Conservation (phyloP, 805 yeast species). For the Saturnispora bothae region DNA sequence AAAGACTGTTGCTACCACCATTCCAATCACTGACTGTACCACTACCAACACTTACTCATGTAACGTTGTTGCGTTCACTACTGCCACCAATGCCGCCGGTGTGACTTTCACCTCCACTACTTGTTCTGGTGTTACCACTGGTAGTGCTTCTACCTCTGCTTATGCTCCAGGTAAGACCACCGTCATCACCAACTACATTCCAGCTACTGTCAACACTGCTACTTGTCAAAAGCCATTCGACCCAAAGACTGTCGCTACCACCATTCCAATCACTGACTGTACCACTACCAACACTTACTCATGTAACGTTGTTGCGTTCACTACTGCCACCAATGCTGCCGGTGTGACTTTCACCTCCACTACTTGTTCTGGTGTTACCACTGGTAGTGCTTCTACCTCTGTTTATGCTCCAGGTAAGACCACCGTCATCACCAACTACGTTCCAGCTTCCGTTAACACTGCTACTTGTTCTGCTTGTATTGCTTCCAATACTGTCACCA, state of each 20-base stretch:
- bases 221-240: background rate
- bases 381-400: background rate
- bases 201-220: background rate
- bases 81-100: background rate
- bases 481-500: background rate
- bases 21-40: background rate
- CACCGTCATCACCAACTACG: too few relatives aligned
- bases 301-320: background rate
- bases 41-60: background rate
- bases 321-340: background rate
- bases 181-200: background rate
- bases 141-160: background rate
- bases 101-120: background rate
- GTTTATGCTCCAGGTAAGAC: background rate
- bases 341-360: background rate
- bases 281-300: background rate
- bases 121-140: conserved; percentile 1
- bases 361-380: background rate
- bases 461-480: background rate
- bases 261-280: background rate
- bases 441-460: background rate
- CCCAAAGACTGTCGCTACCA: background rate
- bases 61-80: background rate
- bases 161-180: too few relatives aligned
- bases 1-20: background rate